phyloP scores from a whole-genome alignment of 2,329 filamentous ascomycete genomes.

The Nemania sp. region DNA sequence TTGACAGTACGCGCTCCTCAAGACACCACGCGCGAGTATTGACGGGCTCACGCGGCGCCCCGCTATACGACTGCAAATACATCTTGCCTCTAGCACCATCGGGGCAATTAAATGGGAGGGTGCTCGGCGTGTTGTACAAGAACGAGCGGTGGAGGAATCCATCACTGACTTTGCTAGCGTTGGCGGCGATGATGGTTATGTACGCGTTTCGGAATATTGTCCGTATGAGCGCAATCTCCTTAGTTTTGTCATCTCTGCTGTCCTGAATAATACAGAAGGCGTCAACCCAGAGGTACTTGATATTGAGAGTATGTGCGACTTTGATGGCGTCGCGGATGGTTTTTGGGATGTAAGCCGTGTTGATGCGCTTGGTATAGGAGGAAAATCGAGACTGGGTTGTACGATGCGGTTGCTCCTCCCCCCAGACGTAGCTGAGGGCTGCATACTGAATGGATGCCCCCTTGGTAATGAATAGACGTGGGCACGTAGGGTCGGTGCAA shows the following conservation, averaged over 20 bases:
- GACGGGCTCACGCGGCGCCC: too few relatives aligned
- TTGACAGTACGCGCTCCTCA: too few relatives aligned
- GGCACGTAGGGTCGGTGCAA: too few relatives aligned
- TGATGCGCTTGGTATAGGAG: too few relatives aligned
- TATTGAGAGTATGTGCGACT: neutral
- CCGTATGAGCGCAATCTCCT: neutral
- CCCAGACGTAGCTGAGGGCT: too few relatives aligned
- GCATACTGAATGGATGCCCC: too few relatives aligned
- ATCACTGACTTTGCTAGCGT: neutral
- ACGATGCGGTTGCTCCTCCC: too few relatives aligned
- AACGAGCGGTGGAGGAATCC: neutral
- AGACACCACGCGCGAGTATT: too few relatives aligned
- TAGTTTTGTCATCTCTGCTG: neutral
- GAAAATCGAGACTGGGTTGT: too few relatives aligned
- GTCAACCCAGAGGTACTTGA: neutral
- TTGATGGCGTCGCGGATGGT: neutral
- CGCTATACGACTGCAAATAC: too few relatives aligned
- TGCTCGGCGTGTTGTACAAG: neutral
- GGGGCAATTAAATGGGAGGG: neutral
- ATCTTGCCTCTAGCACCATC: neutral
- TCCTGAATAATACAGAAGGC: neutral
- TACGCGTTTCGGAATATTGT: neutral
- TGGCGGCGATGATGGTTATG: neutral
- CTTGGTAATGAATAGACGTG: too few relatives aligned
- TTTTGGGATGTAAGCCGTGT: neutral